Percentiles rank a stretch among this genome's conserved stretches.
These are phyloP conservation scores for Citrullus mucosospermus DNA, from an alignment of 306 rosid species.

Conservation along the genomic window DNA sequence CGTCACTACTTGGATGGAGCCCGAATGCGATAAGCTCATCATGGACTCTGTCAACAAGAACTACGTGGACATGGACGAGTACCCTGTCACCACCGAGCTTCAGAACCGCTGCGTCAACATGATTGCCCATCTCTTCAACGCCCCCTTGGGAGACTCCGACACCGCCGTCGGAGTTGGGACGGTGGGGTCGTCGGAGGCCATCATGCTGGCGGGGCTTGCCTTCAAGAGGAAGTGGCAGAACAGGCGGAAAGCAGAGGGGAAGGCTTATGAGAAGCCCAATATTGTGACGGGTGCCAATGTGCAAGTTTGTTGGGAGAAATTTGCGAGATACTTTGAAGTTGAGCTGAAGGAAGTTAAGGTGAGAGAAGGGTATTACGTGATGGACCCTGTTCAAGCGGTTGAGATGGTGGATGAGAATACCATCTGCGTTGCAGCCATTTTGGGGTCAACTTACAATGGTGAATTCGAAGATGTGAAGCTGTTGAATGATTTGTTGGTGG, in stretches of 20 bases:
- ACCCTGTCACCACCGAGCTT: slow-evolving; percentile 10
- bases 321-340: slow-evolving; percentile 6
- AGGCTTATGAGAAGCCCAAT: background rate
- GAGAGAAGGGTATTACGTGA: slow-evolving; percentile 10
- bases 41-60: slow-evolving; percentile 8
- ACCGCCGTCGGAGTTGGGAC: slow-evolving; percentile 4
- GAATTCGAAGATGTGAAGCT: slow-evolving; percentile 8
- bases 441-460: slow-evolving; percentile 6
- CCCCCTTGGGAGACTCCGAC: slow-evolving; percentile 6
- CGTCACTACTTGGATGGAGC: slow-evolving; percentile 15
- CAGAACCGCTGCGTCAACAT: slow-evolving; percentile 10
- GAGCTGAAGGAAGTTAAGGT: slow-evolving; percentile 11
- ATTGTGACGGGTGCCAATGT: slow-evolving; percentile 4
- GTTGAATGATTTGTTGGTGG: background rate
- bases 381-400: slow-evolving; percentile 2
- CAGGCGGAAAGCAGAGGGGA: background rate
- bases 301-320: slow-evolving; percentile 10
- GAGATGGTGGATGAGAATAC: slow-evolving; percentile 12
- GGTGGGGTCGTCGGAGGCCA: slow-evolving; percentile 12
- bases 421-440: slow-evolving; percentile 3
- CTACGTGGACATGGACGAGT: slow-evolving; percentile 11
- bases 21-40: slow-evolving; percentile 8
- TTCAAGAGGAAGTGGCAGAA: slow-evolving; percentile 11
- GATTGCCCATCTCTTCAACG: slow-evolving; percentile 7
- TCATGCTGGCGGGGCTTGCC: slow-evolving; percentile 7